These are phyloP conservation scores for Mortierella antarctica DNA, from an alignment of 192 early-diverging fungal genomes.

Conservation along the genomic window DNA sequence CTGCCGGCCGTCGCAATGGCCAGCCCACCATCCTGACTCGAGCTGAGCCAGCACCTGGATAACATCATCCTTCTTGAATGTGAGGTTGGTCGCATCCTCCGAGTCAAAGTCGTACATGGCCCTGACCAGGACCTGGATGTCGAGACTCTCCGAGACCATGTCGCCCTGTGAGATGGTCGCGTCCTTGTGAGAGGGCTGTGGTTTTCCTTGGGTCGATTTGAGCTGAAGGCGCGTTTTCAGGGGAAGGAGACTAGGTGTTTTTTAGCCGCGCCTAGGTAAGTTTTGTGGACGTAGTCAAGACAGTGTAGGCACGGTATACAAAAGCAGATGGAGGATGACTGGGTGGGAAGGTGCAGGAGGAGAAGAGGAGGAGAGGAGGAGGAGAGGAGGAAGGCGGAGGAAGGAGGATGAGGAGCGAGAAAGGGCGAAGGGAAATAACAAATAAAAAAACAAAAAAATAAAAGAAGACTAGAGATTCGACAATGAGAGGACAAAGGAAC, in stretches of 20 bases:
- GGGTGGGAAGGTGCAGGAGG: background rate
- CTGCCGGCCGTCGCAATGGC: constrained; percentile 69
- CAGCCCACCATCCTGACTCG: constrained; percentile 92
- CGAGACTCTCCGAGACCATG: constrained; percentile 47
- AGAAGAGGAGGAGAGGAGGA: background rate
- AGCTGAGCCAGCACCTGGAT: constrained; percentile 85
- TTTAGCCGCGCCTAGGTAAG: no score
- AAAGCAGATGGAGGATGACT: background rate
- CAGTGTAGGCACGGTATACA: background rate
- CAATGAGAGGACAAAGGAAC: background rate
- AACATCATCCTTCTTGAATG: constrained; percentile 79
- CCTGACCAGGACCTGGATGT: constrained; percentile 58
- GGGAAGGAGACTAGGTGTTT: background rate
- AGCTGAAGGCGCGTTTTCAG: no score
- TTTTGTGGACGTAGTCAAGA: no score
- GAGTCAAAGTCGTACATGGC: constrained; percentile 85
- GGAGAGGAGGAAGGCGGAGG: background rate
- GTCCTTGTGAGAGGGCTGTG: background rate
- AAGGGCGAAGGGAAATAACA: background rate
- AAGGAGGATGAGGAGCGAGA: background rate
- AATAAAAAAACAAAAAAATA: background rate
- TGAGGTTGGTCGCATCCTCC: constrained; percentile 75
- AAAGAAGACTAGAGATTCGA: constrained; percentile 8
- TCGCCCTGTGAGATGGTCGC: background rate
- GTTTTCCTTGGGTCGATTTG: background rate